phyloP scores from a whole-genome alignment of 257 asterid species.

The Solanum sitiens region DNA sequence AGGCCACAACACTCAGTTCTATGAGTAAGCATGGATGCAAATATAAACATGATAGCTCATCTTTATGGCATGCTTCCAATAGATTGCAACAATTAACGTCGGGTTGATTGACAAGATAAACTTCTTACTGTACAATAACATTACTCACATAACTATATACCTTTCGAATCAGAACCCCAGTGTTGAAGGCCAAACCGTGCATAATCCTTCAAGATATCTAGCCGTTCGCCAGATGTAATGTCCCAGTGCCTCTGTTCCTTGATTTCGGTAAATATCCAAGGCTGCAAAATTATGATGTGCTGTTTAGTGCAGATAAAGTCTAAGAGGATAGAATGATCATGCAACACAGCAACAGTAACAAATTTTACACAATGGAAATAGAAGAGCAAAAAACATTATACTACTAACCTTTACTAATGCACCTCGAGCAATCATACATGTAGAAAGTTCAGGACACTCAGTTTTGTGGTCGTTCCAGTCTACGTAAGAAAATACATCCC shows the following conservation, averaged over 20 bases:
- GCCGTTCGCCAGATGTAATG: slow-evolving; percentile 73
- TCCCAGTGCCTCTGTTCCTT: slow-evolving; percentile 99
- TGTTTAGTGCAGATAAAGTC: background rate
- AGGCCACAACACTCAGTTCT: background rate
- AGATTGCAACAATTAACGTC: background rate
- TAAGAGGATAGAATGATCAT: background rate
- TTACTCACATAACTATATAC: slow-evolving; percentile 15
- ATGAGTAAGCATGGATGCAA: background rate
- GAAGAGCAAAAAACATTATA: background rate
- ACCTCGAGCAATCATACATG: slow-evolving; percentile 94
- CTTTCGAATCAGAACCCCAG: slow-evolving; percentile 98
- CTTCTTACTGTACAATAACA: background rate
- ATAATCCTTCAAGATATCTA: slow-evolving; percentile 72
- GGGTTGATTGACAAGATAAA: background rate
- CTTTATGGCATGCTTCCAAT: background rate
- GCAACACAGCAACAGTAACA: background rate
- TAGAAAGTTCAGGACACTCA: slow-evolving; percentile 76
- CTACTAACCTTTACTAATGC: slow-evolving; percentile 71
- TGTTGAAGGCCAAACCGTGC: slow-evolving; percentile 80
- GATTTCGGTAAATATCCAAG: slow-evolving; percentile 95
- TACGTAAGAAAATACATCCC: slow-evolving; percentile 74
- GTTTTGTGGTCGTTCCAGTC: slow-evolving; percentile 79
- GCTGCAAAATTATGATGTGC: slow-evolving; percentile 37
- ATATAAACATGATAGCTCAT: background rate
- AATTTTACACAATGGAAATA: background rate